These are phyloP conservation scores for Monilinia fructicola DNA, from an alignment of 2,329 filamentous ascomycete species.

Conservation along the genomic window DNA sequence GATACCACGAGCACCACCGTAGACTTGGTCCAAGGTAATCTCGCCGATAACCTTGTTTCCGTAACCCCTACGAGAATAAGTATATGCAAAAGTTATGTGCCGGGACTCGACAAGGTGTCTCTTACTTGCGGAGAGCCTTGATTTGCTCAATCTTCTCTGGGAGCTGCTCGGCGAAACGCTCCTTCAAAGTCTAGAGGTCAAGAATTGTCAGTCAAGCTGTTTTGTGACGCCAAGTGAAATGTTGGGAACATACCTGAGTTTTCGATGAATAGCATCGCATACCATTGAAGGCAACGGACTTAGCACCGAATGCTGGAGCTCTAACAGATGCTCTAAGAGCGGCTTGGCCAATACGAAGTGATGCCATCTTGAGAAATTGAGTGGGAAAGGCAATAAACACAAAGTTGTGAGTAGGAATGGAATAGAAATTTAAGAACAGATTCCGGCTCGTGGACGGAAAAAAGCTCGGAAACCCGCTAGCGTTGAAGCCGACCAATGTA, in stretches of 20 bases:
- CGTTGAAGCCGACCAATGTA: constrained; percentile 19
- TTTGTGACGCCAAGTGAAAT: constrained; percentile 35
- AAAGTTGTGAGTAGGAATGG: constrained; percentile 35
- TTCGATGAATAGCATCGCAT: constrained; percentile 92
- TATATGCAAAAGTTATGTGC: constrained; percentile 26
- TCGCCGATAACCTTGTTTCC: constrained; percentile 95
- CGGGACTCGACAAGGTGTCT: constrained; percentile 3
- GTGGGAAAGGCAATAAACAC: constrained; percentile 23
- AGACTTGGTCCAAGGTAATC: constrained; percentile 98
- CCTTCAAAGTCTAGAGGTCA: constrained; percentile 78
- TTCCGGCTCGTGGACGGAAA: constrained; percentile 18
- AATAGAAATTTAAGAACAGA: constrained; percentile 37
- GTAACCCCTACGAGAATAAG: constrained; percentile 65
- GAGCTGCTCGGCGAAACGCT: constrained; percentile 94
- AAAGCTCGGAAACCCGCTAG: constrained; percentile 19
- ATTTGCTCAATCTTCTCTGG: constrained; percentile 98
- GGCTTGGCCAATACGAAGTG: constrained; percentile 77
- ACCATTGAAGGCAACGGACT: constrained; percentile 74
- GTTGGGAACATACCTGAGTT: constrained; percentile 64
- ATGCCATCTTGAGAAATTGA: constrained; percentile 65
- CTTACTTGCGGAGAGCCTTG: constrained; percentile 96
- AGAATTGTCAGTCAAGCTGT: constrained; percentile 25
- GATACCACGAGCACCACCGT: constrained; percentile 98
- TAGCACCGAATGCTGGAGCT: constrained; percentile 65
- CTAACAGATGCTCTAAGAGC: constrained; percentile 76